phyloP scores from a whole-genome alignment of 73 alveolate species.

The Effrenium voratum region DNA sequence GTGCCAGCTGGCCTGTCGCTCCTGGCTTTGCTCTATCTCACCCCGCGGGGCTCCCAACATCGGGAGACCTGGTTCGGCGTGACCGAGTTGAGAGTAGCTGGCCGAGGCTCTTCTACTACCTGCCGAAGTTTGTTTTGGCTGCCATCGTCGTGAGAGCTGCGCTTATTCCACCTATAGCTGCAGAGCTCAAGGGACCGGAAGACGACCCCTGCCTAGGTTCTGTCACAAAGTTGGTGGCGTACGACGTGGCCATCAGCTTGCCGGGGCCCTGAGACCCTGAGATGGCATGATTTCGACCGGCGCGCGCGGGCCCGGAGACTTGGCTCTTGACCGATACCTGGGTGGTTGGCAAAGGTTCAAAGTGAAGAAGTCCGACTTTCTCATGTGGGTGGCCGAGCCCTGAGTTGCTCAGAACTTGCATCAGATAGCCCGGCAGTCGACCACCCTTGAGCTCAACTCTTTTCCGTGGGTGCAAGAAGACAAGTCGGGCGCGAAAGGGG shows the following conservation, averaged over 20 bases:
- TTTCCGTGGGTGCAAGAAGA: no score
- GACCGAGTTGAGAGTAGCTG: not conserved
- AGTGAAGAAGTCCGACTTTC: conserved; percentile 43
- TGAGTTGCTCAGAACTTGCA: not conserved
- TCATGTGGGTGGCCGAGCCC: conserved; percentile 51
- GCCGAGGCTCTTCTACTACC: conserved; percentile 76
- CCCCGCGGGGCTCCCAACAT: conserved; percentile 6
- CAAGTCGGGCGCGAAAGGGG: no score
- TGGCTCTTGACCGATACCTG: not conserved
- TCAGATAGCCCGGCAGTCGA: no score
- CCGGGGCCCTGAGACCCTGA: no score
- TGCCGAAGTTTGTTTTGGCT: conserved; percentile 67
- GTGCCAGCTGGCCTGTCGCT: conserved; percentile 28
- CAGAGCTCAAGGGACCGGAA: no score
- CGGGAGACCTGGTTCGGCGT: not conserved
- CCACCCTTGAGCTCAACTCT: no score
- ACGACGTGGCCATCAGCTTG: conserved; percentile 50
- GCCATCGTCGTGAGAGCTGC: conserved; percentile 60
- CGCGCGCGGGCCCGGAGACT: not conserved
- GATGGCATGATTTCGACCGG: not conserved
- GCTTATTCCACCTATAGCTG: no score
- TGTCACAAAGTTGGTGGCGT: conserved; percentile 42
- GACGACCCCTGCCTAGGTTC: not conserved
- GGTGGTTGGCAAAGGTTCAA: not conserved
- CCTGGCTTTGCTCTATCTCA: conserved; percentile 23